phyloP scores from a whole-genome alignment of 2,329 filamentous ascomycete genomes.

The Fulvia fulva region DNA sequence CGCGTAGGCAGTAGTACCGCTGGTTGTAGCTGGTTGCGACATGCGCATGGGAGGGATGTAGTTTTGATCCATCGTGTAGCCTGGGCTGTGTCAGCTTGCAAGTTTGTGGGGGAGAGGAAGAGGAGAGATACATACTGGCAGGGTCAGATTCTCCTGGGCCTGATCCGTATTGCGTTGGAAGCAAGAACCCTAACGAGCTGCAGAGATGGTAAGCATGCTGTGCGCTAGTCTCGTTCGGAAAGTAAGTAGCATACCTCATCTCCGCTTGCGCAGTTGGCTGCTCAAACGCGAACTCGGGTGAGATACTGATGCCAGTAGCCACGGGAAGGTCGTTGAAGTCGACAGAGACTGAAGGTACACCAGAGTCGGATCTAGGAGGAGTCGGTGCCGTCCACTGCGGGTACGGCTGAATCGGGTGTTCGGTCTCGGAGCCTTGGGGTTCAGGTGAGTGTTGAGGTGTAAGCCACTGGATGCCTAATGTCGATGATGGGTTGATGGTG shows the following conservation, averaged over 20 bases:
- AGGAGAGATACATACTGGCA: slow-evolving; percentile 26
- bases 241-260: slow-evolving; percentile 30
- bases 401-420: slow-evolving; percentile 26
- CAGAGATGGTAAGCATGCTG: slow-evolving; percentile 16
- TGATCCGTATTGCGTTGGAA: slow-evolving; percentile 35
- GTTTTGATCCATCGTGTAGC: slow-evolving; percentile 31
- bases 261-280: slow-evolving; percentile 28
- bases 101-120: not conserved
- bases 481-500: slow-evolving; percentile 9
- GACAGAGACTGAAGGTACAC: slow-evolving; percentile 29
- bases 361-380: slow-evolving; percentile 33
- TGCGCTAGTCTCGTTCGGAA: not conserved
- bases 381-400: slow-evolving; percentile 33
- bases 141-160: slow-evolving; percentile 28
- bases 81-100: slow-evolving; percentile 17
- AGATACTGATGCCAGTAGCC: slow-evolving; percentile 19
- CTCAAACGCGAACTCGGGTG: slow-evolving; percentile 27
- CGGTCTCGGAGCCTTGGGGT: slow-evolving; percentile 24
- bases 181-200: slow-evolving; percentile 35
- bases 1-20: slow-evolving; percentile 23
- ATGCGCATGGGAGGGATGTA: slow-evolving; percentile 34
- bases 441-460: slow-evolving; percentile 33
- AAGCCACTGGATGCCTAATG: slow-evolving; percentile 26
- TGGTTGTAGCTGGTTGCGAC: slow-evolving; percentile 27
- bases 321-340: slow-evolving; percentile 28